Evolutionary conservation across 805 yeast genomes (phyloP).

Genomic region (Sugiyamaella marilandica): DNA sequence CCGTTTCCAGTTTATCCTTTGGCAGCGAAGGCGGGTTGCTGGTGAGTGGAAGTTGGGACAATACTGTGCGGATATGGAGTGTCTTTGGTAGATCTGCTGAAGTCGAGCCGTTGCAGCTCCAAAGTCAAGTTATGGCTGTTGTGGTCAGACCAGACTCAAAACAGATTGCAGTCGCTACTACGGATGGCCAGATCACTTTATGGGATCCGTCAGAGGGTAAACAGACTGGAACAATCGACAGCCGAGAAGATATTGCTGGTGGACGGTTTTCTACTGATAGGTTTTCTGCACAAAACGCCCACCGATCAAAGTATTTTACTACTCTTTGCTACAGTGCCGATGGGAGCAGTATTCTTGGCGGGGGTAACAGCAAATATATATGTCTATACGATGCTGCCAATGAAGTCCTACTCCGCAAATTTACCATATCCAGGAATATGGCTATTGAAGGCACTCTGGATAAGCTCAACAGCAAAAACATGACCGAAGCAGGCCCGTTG

Average conservation of each 20-base stretch:
- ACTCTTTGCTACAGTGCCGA: constrained; percentile 83
- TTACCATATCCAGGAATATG: constrained; percentile 85
- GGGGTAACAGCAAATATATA: constrained; percentile 86
- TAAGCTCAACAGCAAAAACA: constrained; percentile 67
- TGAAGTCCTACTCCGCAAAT: constrained; percentile 78
- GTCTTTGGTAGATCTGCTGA: constrained; percentile 81
- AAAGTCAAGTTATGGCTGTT: constrained; percentile 76
- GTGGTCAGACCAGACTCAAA: constrained; percentile 92
- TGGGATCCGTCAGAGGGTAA: constrained; percentile 80
- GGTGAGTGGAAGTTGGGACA: constrained; percentile 96
- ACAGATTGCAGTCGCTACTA: constrained; percentile 78
- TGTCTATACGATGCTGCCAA: constrained; percentile 88
- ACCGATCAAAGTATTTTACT: constrained; percentile 78
- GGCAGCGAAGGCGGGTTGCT: constrained; percentile 64
- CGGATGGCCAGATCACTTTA: constrained; percentile 80
- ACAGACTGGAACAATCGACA: constrained; percentile 80
- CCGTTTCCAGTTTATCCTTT: constrained; percentile 81
- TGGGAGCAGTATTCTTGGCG: constrained; percentile 83
- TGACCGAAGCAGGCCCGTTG: constrained; percentile 85
- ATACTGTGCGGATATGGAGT: constrained; percentile 88
- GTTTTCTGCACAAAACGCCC: constrained; percentile 72
- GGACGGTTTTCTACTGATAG: constrained; percentile 83
- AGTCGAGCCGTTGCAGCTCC: constrained; percentile 85
- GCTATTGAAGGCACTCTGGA: constrained; percentile 82
- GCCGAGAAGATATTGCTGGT: constrained; percentile 75